Evolutionary conservation across 257 asterid genomes (phyloP).

Genomic region (Handroanthus guayacan): DNA sequence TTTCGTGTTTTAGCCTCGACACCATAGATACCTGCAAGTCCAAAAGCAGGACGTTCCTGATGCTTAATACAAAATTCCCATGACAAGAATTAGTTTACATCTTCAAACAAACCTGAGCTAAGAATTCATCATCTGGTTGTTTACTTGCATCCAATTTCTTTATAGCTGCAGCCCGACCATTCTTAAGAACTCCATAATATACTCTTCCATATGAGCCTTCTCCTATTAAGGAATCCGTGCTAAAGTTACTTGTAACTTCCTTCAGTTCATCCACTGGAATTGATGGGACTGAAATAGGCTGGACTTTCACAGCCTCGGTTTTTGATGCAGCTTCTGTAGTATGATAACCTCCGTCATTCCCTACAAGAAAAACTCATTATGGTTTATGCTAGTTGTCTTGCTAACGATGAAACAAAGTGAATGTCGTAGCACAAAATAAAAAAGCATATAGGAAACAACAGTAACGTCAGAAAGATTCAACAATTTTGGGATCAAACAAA

Average conservation of each 20-base stretch:
- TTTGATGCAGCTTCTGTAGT: constrained; percentile 60
- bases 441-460: constrained; percentile 16
- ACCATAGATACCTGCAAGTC: constrained; percentile 85
- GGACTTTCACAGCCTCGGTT: constrained; percentile 64
- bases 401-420: constrained; percentile 7
- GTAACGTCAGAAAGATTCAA: constrained; percentile 4
- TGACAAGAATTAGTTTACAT: constrained; percentile 9
- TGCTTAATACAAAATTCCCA: constrained; percentile 6
- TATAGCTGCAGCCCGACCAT: constrained; percentile 73
- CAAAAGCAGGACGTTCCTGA: constrained; percentile 9
- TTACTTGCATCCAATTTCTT: constrained; percentile 85
- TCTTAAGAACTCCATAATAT: constrained; percentile 69
- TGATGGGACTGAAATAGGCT: constrained; percentile 77
- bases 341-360: constrained; percentile 62
- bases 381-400: constrained; percentile 13
- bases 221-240: constrained; percentile 71
- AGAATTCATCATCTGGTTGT: constrained; percentile 86
- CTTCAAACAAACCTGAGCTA: constrained; percentile 71
- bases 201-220: constrained; percentile 97
- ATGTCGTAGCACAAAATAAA: background rate
- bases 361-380: constrained; percentile 40
- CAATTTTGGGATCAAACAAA: background rate
- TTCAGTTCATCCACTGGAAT: constrained; percentile 75
- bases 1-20: constrained; percentile 80
- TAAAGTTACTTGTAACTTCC: constrained; percentile 75